phyloP scores from a whole-genome alignment of 176 grass and related monocot genomes.

The Rhipidocladum racemiflorum region DNA sequence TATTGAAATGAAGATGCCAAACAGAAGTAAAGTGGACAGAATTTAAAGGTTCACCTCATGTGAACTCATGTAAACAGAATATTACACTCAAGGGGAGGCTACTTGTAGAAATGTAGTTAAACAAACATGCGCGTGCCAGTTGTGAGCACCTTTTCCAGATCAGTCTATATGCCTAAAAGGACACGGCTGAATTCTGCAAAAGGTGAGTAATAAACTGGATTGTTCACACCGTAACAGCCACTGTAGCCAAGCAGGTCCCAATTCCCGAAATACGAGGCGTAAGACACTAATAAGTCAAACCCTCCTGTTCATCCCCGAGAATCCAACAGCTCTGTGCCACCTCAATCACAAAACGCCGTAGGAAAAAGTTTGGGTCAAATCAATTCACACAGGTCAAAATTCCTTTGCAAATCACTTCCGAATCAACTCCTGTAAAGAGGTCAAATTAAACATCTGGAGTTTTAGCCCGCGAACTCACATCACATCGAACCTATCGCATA shows the following conservation, averaged over 20 bases:
- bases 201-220: conserved; percentile 7
- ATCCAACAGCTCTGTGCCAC: conserved; percentile 33
- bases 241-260: conserved; percentile 6
- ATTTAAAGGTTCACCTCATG: conserved; percentile 25
- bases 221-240: conserved; percentile 24
- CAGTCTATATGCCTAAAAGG: conserved; percentile 25
- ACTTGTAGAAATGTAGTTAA: conserved; percentile 20
- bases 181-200: conserved; percentile 12
- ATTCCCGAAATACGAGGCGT: background rate
- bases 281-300: conserved; percentile 22
- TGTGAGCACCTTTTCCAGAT: conserved; percentile 23
- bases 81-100: conserved; percentile 9
- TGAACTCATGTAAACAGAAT: conserved; percentile 45
- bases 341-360: conserved; percentile 27
- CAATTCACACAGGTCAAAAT: conserved; percentile 27
- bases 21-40: conserved; percentile 36
- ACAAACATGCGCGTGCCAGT: background rate
- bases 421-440: conserved; percentile 4
- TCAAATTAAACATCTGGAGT: conserved; percentile 19
- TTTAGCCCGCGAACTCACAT: conserved; percentile 8
- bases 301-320: conserved; percentile 22
- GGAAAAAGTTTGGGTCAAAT: conserved; percentile 14
- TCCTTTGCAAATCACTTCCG: background rate
- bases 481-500: conserved; percentile 1
- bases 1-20: conserved; percentile 29